phyloP scores from a whole-genome alignment of 1,284 basidiomycete species.

The Pholiota adiposa region DNA sequence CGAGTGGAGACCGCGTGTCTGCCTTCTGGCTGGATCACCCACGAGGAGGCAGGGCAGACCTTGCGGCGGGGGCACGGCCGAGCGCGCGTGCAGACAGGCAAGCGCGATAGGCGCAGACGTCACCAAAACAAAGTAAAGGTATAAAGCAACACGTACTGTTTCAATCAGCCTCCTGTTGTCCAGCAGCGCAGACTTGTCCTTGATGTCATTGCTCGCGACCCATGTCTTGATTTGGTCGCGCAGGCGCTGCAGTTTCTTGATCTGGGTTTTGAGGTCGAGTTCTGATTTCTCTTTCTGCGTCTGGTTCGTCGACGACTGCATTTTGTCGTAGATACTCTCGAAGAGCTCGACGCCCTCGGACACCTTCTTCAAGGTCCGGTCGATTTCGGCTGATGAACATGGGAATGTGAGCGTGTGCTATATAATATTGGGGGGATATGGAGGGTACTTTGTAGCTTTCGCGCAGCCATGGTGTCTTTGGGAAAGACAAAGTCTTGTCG shows the following conservation, averaged over 20 bases:
- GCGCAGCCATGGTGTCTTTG: conserved; percentile 73
- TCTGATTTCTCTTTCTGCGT: conserved; percentile 98
- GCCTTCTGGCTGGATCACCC: neutral
- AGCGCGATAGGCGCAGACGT: conserved; percentile 4
- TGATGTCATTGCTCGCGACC: conserved; percentile 98
- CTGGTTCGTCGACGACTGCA: conserved; percentile 91
- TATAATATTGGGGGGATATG: neutral
- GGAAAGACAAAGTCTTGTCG: conserved; percentile 20
- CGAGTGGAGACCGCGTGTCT: neutral
- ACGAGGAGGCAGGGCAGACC: conserved; percentile 13
- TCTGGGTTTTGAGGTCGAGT: conserved; percentile 94
- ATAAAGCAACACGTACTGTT: conserved; percentile 71
- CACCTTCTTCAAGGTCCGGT: conserved; percentile 95
- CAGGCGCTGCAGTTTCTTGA: conserved; percentile 98
- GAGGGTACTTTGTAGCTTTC: conserved; percentile 78
- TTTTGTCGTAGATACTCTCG: conserved; percentile 96
- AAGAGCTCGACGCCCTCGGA: conserved; percentile 93
- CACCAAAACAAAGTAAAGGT: conserved; percentile 5
- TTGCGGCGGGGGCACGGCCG: conserved; percentile 8
- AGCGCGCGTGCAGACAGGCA: conserved; percentile 5
- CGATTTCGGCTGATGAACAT: conserved; percentile 80
- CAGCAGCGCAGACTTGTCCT: conserved; percentile 94
- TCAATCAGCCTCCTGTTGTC: conserved; percentile 97
- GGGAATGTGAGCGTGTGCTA: conserved; percentile 5
- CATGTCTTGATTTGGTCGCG: conserved; percentile 99